Evolutionary conservation across 352 stramenopile genomes (phyloP).

Genomic region (Pythium graminicola): DNA sequence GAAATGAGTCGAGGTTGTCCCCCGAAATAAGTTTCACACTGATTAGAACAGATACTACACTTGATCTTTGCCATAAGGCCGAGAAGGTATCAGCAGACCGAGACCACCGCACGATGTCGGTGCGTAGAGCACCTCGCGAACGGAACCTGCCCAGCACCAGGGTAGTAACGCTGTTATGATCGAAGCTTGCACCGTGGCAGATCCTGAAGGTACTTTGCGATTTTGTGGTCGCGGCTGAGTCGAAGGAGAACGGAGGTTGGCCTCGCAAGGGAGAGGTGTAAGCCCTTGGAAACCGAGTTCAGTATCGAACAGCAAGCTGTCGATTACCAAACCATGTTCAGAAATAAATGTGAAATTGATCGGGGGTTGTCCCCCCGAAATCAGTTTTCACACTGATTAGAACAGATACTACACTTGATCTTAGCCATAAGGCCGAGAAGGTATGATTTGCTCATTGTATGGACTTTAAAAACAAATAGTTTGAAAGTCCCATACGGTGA

Average conservation of each 20-base stretch:
- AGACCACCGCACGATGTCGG: too few species aligned
- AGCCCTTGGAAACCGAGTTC: slow-evolving; percentile 23
- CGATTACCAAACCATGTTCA: slow-evolving; percentile 20
- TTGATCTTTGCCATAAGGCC: slow-evolving; percentile 88
- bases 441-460: slow-evolving; percentile 31
- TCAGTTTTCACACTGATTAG: slow-evolving; percentile 91
- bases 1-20: slow-evolving; percentile 51
- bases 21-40: slow-evolving; percentile 88
- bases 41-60: slow-evolving; percentile 92
- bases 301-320: slow-evolving; percentile 27
- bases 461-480: not conserved
- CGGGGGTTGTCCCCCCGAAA: slow-evolving; percentile 45
- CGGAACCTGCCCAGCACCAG: too few species aligned
- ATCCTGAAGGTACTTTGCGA: too few species aligned
- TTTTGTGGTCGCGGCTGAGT: too few species aligned
- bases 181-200: too few species aligned
- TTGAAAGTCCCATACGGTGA: not conserved
- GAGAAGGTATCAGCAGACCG: slow-evolving; percentile 87
- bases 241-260: too few species aligned
- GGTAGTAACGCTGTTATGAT: too few species aligned
- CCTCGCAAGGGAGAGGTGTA: slow-evolving; percentile 7
- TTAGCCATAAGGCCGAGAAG: slow-evolving; percentile 88
- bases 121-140: too few species aligned
- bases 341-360: slow-evolving; percentile 87
- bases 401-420: slow-evolving; percentile 92